These are phyloP conservation scores for Neonectria magnoliae DNA, from an alignment of 2,329 filamentous ascomycete genomes.

Conservation along the genomic window DNA sequence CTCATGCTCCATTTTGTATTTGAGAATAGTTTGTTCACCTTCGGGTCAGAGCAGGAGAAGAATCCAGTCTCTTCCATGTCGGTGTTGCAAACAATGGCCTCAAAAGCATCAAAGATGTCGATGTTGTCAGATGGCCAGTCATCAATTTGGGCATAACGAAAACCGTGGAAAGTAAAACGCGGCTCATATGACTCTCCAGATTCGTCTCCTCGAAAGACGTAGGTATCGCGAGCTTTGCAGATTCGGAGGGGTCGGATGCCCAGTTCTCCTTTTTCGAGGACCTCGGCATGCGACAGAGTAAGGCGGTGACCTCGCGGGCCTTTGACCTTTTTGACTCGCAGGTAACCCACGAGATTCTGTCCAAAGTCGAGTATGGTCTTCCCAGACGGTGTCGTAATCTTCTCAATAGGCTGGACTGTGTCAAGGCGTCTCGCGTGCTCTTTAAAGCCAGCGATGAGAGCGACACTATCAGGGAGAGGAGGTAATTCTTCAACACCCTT, in stretches of 20 bases:
- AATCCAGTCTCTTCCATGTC: conserved; percentile 62
- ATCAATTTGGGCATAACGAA: conserved; percentile 61
- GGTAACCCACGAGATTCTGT: conserved; percentile 65
- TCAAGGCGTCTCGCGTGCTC: conserved; percentile 47
- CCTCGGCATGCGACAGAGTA: conserved; percentile 63
- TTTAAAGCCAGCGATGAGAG: conserved; percentile 52
- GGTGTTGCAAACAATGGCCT: conserved; percentile 57
- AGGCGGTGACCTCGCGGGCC: conserved; percentile 53
- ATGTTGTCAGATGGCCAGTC: conserved; percentile 51
- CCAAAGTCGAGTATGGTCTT: conserved; percentile 66
- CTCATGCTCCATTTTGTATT: conserved; percentile 67
- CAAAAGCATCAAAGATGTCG: conserved; percentile 34
- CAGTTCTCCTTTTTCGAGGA: conserved; percentile 60
- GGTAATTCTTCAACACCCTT: conserved; percentile 22
- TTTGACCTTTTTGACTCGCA: conserved; percentile 51
- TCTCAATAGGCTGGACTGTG: conserved; percentile 16
- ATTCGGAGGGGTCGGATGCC: conserved; percentile 39
- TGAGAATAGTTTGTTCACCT: conserved; percentile 63
- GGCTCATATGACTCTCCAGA: conserved; percentile 52
- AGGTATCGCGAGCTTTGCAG: conserved; percentile 28
- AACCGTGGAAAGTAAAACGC: conserved; percentile 64
- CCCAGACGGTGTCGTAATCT: conserved; percentile 49
- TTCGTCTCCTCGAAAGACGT: conserved; percentile 25
- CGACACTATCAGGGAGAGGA: conserved; percentile 16
- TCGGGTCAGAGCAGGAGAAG: conserved; percentile 62